phyloP scores from a whole-genome alignment of 768 basidiomycete species.

The Leccinum boreale region DNA sequence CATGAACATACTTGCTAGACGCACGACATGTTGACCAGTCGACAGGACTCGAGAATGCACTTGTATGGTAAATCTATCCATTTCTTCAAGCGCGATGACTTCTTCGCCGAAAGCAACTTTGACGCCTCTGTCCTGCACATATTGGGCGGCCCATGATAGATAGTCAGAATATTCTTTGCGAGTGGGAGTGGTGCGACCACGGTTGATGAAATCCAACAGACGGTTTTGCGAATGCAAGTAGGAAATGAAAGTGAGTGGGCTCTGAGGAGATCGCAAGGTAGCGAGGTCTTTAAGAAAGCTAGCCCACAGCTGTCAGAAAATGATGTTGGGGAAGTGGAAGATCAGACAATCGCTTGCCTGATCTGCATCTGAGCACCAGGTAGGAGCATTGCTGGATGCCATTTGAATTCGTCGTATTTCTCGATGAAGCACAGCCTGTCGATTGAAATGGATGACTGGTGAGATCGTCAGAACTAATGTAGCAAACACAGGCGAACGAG shows the following conservation, averaged over 20 bases:
- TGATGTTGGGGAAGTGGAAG: background rate
- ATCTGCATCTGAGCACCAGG: slow-evolving; percentile 54
- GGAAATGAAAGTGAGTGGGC: slow-evolving; percentile 49
- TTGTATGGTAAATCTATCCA: slow-evolving; percentile 34
- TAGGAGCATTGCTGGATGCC: slow-evolving; percentile 57
- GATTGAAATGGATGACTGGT: slow-evolving; percentile 18
- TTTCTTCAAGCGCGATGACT: slow-evolving; percentile 39
- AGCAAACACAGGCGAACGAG: background rate
- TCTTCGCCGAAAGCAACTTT: slow-evolving; percentile 45
- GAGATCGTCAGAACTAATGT: background rate
- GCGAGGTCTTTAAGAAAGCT: slow-evolving; percentile 56
- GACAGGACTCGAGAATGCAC: slow-evolving; percentile 36
- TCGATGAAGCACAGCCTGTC: slow-evolving; percentile 45
- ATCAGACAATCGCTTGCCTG: slow-evolving; percentile 29
- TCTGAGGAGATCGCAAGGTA: slow-evolving; percentile 48
- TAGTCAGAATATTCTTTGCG: slow-evolving; percentile 56
- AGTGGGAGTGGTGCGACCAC: slow-evolving; percentile 47
- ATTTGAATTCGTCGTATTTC: slow-evolving; percentile 44
- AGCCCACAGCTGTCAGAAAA: slow-evolving; percentile 3
- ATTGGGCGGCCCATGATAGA: slow-evolving; percentile 47
- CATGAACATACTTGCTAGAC: slow-evolving; percentile 38
- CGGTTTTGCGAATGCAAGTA: slow-evolving; percentile 51
- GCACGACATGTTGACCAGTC: slow-evolving; percentile 33
- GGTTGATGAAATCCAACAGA: slow-evolving; percentile 51
- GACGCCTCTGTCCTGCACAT: slow-evolving; percentile 42